phyloP scores from a whole-genome alignment of 495 filamentous ascomycete genomes.

The Neurospora sp. region DNA sequence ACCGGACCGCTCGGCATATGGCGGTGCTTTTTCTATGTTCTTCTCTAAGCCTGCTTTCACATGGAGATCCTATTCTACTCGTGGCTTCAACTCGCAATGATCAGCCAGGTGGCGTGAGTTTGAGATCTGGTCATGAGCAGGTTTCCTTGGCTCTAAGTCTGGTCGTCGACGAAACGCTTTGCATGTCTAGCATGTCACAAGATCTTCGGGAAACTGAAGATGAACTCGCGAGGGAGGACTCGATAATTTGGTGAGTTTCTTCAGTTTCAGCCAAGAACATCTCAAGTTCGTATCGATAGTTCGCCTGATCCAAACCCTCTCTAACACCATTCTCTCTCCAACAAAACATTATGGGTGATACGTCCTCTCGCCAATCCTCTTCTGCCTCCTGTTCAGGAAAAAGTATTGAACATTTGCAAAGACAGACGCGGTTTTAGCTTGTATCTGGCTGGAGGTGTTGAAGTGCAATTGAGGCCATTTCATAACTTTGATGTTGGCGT shows the following conservation, averaged over 20 bases:
- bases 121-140: neutral
- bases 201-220: neutral
- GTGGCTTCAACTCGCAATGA: neutral
- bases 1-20: neutral
- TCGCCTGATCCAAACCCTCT: neutral
- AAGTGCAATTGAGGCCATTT: neutral
- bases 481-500: neutral
- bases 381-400: conserved; percentile 13
- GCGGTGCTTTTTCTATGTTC: neutral
- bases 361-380: conserved; percentile 4
- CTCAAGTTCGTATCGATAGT: neutral
- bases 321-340: neutral
- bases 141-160: neutral
- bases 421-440: neutral
- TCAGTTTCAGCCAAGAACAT: neutral
- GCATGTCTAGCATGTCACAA: neutral
- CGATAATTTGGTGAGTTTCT: neutral
- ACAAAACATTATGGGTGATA: neutral
- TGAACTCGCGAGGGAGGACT: neutral
- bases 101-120: neutral
- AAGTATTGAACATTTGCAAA: conserved; percentile 18
- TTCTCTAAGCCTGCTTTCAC: neutral
- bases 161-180: neutral
- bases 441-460: neutral
- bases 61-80: neutral